phyloP scores from a whole-genome alignment of 176 grass and related monocot genomes.

The Oropetium thomaeum region DNA sequence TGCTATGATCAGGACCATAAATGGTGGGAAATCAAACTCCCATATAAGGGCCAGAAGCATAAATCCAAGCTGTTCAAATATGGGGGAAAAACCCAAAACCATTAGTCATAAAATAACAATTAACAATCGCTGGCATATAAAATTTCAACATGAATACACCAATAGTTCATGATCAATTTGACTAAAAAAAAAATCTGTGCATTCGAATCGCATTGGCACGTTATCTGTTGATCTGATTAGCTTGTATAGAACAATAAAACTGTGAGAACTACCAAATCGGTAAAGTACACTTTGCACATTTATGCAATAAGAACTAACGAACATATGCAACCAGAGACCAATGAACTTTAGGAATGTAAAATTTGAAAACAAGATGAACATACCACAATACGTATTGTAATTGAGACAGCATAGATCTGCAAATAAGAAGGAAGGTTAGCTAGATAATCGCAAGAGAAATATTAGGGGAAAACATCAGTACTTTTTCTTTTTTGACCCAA shows the following conservation, averaged over 20 bases:
- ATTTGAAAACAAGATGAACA: not conserved
- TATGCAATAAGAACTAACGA: not conserved
- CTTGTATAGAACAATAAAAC: no score
- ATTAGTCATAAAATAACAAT: not conserved
- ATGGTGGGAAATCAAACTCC: conserved; percentile 51
- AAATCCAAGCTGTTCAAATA: not conserved
- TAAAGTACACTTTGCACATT: no score
- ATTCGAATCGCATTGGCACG: not conserved
- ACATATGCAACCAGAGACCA: not conserved
- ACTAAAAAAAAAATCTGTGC: not conserved
- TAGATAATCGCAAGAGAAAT: not conserved
- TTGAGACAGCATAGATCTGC: conserved; percentile 60
- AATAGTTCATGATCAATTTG: not conserved
- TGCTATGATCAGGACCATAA: conserved; percentile 72
- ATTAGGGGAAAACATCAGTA: conserved; percentile 4
- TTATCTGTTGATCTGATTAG: not conserved
- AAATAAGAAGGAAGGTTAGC: not conserved
- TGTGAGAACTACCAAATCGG: no score
- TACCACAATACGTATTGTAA: conserved; percentile 60
- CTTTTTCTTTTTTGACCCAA: no score
- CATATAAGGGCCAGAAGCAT: conserved; percentile 47
- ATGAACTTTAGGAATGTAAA: not conserved
- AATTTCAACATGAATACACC: not conserved
- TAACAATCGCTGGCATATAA: not conserved
- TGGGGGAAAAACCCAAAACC: not conserved